Base-by-base conservation (phyloP, 2,329 filamentous ascomycete species). In the Colletotrichum nymphaeae region DNA sequence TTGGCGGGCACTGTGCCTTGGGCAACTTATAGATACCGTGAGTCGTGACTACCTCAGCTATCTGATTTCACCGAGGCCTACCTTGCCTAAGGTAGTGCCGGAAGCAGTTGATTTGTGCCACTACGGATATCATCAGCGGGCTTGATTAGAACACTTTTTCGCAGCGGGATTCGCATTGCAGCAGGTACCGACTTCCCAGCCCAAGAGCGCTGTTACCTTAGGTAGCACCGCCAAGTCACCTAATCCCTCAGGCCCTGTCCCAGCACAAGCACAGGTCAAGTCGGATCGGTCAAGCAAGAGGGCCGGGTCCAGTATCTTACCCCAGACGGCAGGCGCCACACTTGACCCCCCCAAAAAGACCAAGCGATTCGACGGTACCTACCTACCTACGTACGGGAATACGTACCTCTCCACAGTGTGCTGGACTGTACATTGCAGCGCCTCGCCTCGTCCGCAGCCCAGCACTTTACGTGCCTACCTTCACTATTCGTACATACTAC, bases 251-350 rank as follows among this genome's bases (percentile, higher is more conserved):
- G 56, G 56, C 56, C 32, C 56, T 52, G 42, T 57, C 14, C 37
- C 65, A 67, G 65, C 65, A 26, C 9, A 30, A 66, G 56, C 64
- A 58, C 37, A 55, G 46, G 22, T 42, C 66, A 55, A 16, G 63
- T 55, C 69, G 42, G 66, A 55, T 69, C 66, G 70, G 70, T 55
- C 66, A 63, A 69, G 59, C 59, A 60, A 63, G 59, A 58, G 16
- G 60, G 30, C 69, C 28, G 69, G 66, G 57, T 42, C 32, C 60
- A 65, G 69, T 63, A 37, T 63, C 69, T 72, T 69, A 73, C 70
- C 70, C 67, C 67, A 63, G 70, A 73, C 59, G 59, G 52, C 42
- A 62, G 59, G 67, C 67, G 46, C 67, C 67, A 73, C 49, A 70
- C 60, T 55, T 35, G 16, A 12, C 63, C 49, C 66, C 56, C 55